Evolutionary conservation across 495 filamentous ascomycete species (phyloP), one percentile per base, ranked within the genome.

Genomic region (Evernia prunastri): DNA sequence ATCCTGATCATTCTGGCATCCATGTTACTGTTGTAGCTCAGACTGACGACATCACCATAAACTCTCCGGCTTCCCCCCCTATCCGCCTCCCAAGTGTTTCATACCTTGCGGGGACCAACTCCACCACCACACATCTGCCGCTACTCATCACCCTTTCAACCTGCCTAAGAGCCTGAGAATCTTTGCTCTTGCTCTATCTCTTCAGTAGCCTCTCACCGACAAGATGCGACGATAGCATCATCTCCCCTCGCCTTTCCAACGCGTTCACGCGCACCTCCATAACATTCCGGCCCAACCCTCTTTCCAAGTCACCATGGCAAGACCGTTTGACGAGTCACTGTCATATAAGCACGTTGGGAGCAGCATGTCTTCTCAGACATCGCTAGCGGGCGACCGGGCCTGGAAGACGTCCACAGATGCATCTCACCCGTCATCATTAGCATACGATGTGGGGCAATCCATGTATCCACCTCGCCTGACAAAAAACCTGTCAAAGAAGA

Each of bases 311-410:
- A 58, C 39, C 53, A 68, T 68, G 66, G 66, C 66, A 56, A 60
- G 66, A 36, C 53, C 62, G 10, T 65, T 68, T 8, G 66, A 68
- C 9, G 66, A 65, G 9, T 58, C 56, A 0, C 56, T 64, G 36
- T 43, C 54, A 3, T 61, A 64, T 43, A 59, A 68, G 63, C 66
- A 64, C 20, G 39, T 60, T 3, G 59, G 35, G 39, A 57, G 58
- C 43, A 65, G 54, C 58, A 65, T 68, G 39, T 64, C 66, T 11
- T 68, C 66, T 5, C 66, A 68, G 27, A 68, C 66, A 65, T 64
- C 63, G 8, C 29, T 68, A n/a, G 59, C 59, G 13, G 64, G 59
- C 51, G 62, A 57, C 10, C 62, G 62, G 10, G 62, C 58, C 10
- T 64, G 29, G 56, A 58, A 56, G 31, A 57, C 56, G 9, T 57